These are phyloP conservation scores for Excoecaria agallocha DNA, from an alignment of 345 rosid genomes.

Conservation along the genomic window DNA sequence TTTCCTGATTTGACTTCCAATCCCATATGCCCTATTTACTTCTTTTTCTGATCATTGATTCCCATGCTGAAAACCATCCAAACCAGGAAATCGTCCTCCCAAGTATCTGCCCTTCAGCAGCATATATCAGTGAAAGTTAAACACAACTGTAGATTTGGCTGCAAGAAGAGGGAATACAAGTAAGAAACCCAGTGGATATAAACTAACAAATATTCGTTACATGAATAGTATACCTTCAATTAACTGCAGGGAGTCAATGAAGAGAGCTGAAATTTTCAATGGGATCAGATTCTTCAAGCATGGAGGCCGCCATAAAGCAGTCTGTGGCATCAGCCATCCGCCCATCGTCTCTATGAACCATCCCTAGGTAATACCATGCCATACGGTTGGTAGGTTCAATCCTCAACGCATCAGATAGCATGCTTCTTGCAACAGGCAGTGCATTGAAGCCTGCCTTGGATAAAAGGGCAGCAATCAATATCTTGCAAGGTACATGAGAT, in stretches of 20 bases:
- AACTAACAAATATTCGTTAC: neutral
- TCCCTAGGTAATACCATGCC: conserved; percentile 90
- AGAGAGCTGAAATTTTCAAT: conserved; percentile 77
- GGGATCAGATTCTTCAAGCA: conserved; percentile 94
- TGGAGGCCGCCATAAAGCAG: conserved; percentile 90
- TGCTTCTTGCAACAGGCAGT: conserved; percentile 78
- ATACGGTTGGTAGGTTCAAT: conserved; percentile 75
- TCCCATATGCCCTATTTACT: neutral
- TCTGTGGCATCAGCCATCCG: conserved; percentile 84
- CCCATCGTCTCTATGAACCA: conserved; percentile 73
- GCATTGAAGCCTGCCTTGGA: conserved; percentile 50
- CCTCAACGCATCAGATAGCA: conserved; percentile 84
- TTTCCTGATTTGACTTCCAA: neutral
- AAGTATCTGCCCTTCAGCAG: neutral
- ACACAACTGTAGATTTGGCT: neutral
- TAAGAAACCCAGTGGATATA: neutral
- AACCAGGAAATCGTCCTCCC: neutral
- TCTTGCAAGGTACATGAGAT: conserved; percentile 60
- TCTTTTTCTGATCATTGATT: neutral
- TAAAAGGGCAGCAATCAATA: conserved; percentile 55
- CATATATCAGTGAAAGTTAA: neutral
- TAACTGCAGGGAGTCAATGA: conserved; percentile 29
- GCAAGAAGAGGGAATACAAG: neutral
- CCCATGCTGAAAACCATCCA: neutral
- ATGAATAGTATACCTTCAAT: conserved; percentile 22